Base-by-base conservation (phyloP, 352 stramenopile species). In the Aphanomyces invadans region DNA sequence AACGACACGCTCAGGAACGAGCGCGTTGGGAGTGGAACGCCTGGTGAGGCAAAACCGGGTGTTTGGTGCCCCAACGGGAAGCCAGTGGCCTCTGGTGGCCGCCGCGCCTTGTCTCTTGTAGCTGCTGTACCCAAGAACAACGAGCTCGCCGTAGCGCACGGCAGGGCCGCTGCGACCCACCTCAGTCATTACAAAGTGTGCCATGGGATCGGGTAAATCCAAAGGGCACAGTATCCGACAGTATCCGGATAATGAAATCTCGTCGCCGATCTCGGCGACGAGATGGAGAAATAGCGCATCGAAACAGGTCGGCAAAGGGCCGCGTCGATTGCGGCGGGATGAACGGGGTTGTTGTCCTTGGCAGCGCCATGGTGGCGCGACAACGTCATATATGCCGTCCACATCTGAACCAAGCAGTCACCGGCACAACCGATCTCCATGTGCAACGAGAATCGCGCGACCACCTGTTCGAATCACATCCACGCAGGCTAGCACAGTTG, bases 81-180 rank as follows among this genome's bases (percentile, higher is more conserved):
- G n/a, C 55, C 55, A 64, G 11, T 64, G 36, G 55, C 17, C 29
- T 2, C 12, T 11, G 17, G 31, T 39, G 2, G 25, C n/a, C 15
- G 45, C 12, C 11, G 25, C 23, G 4, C 3, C 25, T 32, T 29
- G 31, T 48, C 79, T 79, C 61, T 79, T 80, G 74, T 92, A 92
- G 80, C 80, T 88, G 74, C 81, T 92, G 71, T 92, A 92, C 66
- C 83, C 83, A 17, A 92, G 73, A 71, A 92, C 83, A 4, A 92
- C 81, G 45, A 92, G 76, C n/a, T 82, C 80, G 39, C 83, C 83
- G 71, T 92, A 92, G 4, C 23, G 7, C 36, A 42, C 36, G 36
- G 15, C 36, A 42, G 7, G 15, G 7, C 36, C 36, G 15, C 71
- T 90, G n/a, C n/a, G n/a, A n/a, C n/a, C n/a, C n/a, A 15, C 36